These are phyloP conservation scores for Melanomma pulvis-pyrius DNA, from an alignment of 495 filamentous ascomycete genomes.

Conservation along the genomic window DNA sequence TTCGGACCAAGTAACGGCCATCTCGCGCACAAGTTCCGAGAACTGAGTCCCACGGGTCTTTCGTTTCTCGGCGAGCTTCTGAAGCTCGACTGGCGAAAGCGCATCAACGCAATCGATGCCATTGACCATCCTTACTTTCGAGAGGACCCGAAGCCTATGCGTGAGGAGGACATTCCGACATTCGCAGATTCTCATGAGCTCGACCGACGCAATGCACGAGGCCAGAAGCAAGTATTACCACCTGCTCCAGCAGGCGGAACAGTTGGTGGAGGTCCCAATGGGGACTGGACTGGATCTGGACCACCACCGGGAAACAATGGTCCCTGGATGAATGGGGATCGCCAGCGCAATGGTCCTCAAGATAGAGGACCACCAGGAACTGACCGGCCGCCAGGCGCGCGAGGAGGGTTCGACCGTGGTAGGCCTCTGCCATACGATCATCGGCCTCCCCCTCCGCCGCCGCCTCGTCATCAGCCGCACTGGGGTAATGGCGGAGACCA, in stretches of 20 bases:
- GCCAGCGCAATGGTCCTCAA: constrained; percentile 19
- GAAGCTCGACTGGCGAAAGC: constrained; percentile 81
- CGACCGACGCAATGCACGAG: constrained; percentile 84
- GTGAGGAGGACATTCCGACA: constrained; percentile 76
- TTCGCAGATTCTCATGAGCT: constrained; percentile 97
- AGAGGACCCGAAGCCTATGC: constrained; percentile 73
- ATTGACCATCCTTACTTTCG: constrained; percentile 91
- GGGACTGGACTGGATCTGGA: constrained; percentile 57
- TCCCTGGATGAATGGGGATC: constrained; percentile 33
- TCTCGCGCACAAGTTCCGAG: constrained; percentile 70
- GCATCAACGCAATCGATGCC: constrained; percentile 94
- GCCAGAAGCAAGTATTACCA: constrained; percentile 74
- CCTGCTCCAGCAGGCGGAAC: constrained; percentile 89
- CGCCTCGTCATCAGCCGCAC: constrained; percentile 32
- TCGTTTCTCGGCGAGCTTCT: constrained; percentile 81
- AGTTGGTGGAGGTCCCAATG: constrained; percentile 73
- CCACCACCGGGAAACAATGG: constrained; percentile 29
- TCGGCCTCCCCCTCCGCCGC: constrained; percentile 38
- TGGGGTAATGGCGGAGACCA: constrained; percentile 14
- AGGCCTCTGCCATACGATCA: constrained; percentile 37
- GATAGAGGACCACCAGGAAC: constrained; percentile 34
- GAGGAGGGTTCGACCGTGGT: constrained; percentile 32
- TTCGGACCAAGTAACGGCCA: constrained; percentile 67
- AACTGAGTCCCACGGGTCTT: constrained; percentile 66
- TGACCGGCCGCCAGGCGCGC: constrained; percentile 6